Evolutionary conservation across 345 rosid species (phyloP).

Genomic region (Lepidium aucheri): DNA sequence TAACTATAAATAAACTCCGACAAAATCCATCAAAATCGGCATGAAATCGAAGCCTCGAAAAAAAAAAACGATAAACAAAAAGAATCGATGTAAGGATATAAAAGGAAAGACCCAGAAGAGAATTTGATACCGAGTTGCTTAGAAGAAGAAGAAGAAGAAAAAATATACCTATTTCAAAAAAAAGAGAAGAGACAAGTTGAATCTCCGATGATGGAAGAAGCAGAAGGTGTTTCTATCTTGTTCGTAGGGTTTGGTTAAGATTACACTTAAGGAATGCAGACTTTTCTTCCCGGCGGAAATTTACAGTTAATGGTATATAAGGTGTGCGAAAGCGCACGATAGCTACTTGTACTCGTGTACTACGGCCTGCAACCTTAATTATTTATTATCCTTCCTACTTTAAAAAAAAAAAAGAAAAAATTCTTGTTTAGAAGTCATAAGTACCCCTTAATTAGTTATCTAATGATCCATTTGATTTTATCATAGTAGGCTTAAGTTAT

Average conservation of each 20-base stretch:
- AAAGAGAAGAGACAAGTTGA: neutral
- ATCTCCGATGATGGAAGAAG: slow-evolving; percentile 4
- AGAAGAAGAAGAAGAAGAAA: neutral
- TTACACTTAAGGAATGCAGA: neutral
- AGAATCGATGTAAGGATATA: neutral
- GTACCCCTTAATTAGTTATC: neutral
- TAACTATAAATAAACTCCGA: neutral
- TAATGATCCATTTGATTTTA: neutral
- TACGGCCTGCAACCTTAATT: slow-evolving; percentile 7
- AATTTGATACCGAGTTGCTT: neutral
- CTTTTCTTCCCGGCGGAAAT: slow-evolving; percentile 34
- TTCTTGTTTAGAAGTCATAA: neutral
- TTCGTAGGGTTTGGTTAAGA: slow-evolving; percentile 21
- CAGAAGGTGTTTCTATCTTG: neutral
- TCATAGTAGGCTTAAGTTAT: no score
- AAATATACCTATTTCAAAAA: neutral
- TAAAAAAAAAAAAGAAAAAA: no score
- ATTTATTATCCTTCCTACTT: neutral
- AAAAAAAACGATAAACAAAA: neutral
- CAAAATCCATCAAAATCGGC: neutral
- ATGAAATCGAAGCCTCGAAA: neutral
- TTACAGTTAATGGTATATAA: slow-evolving; percentile 18
- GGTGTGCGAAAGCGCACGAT: slow-evolving; percentile 18
- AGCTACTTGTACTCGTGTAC: neutral
- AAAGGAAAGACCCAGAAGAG: neutral